Conservation (phyloP, 1,139 yeast genomes). For the Geotrichum fermentans region DNA sequence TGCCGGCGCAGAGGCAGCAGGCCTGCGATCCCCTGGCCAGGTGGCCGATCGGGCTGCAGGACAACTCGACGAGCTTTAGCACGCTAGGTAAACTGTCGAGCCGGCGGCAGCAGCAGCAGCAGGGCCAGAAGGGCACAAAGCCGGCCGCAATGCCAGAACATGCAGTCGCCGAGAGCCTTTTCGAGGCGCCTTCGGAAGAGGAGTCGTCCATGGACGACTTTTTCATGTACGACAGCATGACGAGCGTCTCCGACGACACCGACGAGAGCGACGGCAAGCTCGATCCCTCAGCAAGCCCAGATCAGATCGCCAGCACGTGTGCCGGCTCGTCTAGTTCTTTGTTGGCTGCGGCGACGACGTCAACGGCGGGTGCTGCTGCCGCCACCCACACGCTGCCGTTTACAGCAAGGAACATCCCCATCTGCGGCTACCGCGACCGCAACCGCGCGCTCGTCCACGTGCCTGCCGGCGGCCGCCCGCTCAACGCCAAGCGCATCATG, state of each 20-base stretch:
- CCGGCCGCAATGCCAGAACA: too few relatives aligned
- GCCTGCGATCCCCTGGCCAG: slow-evolving; percentile 8
- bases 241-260: background rate
- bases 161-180: too few relatives aligned
- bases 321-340: too few relatives aligned
- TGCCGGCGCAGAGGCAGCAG: background rate
- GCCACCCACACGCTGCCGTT: too few relatives aligned
- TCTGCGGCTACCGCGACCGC: slow-evolving; percentile 27
- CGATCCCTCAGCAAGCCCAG: background rate
- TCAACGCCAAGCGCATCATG: background rate
- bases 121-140: too few relatives aligned
- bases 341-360: too few relatives aligned
- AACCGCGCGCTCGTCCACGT: background rate
- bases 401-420: slow-evolving; percentile 20
- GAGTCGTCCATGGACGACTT: too few relatives aligned
- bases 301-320: too few relatives aligned
- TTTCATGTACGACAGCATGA: slow-evolving; percentile 13
- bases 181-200: too few relatives aligned
- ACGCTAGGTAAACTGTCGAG: too few relatives aligned
- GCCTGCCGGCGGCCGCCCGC: slow-evolving; percentile 12
- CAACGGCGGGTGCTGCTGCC: too few relatives aligned
- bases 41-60: slow-evolving; percentile 32
- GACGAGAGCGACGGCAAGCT: background rate
- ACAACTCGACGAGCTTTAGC: slow-evolving; percentile 28
- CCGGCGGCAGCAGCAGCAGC: background rate